A percentile compares a stretch with the other conserved stretches of the same genome.
These are phyloP conservation scores for Geotrichum macrosporum DNA, from an alignment of 1,139 yeast species.

Conservation along the genomic window DNA sequence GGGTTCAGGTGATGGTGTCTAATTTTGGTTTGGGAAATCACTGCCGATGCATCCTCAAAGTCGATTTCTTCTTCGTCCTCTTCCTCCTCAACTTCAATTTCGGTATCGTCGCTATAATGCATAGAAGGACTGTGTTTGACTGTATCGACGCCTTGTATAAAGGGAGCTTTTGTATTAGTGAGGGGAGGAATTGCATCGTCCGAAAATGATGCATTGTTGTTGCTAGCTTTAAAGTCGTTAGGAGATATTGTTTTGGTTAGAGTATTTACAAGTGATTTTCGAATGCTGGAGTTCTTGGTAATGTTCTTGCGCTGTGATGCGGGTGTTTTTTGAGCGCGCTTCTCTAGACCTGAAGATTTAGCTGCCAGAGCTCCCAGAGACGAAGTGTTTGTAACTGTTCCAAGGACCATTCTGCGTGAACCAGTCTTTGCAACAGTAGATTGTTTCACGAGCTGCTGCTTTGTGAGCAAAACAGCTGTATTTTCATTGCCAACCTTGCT, in stretches of 20 bases:
- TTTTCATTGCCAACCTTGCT: constrained; percentile 15
- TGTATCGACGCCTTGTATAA: not conserved
- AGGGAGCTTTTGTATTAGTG: not conserved
- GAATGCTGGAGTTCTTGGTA: not conserved
- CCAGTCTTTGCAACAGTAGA: not conserved
- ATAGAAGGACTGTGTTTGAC: not conserved
- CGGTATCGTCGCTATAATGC: constrained; percentile 9
- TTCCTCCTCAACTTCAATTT: constrained; percentile 7
- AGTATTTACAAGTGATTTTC: no score
- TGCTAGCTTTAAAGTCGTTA: no score
- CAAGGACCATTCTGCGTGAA: constrained; percentile 12
- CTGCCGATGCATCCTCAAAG: not conserved
- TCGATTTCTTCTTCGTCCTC: constrained; percentile 6
- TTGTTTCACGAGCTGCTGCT: not conserved
- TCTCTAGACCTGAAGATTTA: not conserved
- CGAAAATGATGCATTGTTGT: no score
- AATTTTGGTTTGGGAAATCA: not conserved
- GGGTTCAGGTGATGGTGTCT: not conserved
- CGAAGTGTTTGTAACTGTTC: constrained; percentile 19
- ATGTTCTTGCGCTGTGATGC: no score
- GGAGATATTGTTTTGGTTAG: no score
- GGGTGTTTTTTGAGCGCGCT: constrained; percentile 2
- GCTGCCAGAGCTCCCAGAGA: not conserved
- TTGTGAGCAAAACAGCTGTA: constrained; percentile 6
- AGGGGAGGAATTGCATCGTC: no score